phyloP scores from a whole-genome alignment of 495 filamentous ascomycete species.

The Oleoguttula mirabilis region DNA sequence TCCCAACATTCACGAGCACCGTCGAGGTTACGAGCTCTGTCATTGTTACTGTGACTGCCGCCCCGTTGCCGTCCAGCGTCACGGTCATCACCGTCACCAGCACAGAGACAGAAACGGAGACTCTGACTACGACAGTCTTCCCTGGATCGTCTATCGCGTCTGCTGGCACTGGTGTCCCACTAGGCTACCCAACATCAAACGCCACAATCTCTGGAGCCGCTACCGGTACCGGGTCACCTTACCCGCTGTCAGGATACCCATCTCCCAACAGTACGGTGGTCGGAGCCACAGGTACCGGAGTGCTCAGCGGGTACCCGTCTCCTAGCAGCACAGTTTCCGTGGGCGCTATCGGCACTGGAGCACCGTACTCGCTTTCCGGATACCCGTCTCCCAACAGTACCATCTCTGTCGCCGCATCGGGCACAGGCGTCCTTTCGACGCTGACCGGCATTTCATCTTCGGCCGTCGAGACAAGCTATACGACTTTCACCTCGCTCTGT shows the following conservation, averaged over 20 bases:
- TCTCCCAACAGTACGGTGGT: not conserved
- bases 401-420: not conserved
- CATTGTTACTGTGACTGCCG: constrained; percentile 8
- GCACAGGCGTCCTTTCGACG: too few species aligned
- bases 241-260: not conserved
- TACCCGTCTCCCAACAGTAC: not conserved
- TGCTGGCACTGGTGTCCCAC: not conserved
- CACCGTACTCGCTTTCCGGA: not conserved
- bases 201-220: not conserved
- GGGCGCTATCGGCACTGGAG: not conserved
- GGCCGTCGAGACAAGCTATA: too few species aligned
- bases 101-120: not conserved
- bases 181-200: not conserved
- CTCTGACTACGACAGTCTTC: not conserved
- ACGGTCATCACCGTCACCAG: constrained; percentile 1
- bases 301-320: not conserved
- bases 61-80: constrained; percentile 2
- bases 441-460: too few species aligned
- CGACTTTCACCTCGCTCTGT: too few species aligned
- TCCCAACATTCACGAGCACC: constrained; percentile 4
- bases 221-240: not conserved
- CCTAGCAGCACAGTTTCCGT: not conserved
- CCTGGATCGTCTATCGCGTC: not conserved
- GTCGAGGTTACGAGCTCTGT: constrained; percentile 11
- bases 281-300: not conserved